A percentile compares a stretch with the other conserved stretches of the same genome.
Evolutionary conservation across 2,329 filamentous ascomycete genomes (phyloP).

Genomic region (Diaporthe nobilis): DNA sequence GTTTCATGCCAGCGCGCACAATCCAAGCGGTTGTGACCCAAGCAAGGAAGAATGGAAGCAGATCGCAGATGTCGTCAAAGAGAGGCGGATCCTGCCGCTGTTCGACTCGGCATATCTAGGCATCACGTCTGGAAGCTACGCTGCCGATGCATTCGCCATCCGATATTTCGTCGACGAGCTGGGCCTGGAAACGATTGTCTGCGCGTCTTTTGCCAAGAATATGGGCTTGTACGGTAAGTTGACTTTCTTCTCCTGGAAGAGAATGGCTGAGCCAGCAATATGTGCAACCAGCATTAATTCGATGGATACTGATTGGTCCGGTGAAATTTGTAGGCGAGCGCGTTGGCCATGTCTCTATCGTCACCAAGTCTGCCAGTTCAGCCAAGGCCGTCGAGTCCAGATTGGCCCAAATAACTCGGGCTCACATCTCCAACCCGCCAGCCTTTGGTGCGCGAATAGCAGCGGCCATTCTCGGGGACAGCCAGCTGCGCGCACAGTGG

Average conservation of each 20-base stretch:
- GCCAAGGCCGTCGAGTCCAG: constrained; percentile 46
- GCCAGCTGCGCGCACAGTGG: constrained; percentile 52
- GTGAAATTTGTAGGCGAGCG: constrained; percentile 49
- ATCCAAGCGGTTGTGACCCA: constrained; percentile 58
- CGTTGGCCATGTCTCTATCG: constrained; percentile 49
- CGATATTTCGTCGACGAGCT: constrained; percentile 51
- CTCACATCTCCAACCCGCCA: constrained; percentile 54
- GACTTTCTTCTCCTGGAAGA: too few species aligned
- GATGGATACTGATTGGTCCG: background rate
- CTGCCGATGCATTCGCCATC: constrained; percentile 50
- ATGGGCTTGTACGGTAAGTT: constrained; percentile 57
- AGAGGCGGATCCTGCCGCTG: constrained; percentile 48
- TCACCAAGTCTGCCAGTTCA: constrained; percentile 43
- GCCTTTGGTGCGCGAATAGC: constrained; percentile 54
- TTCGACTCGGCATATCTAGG: constrained; percentile 53
- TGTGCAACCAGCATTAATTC: background rate
- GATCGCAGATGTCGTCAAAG: constrained; percentile 46
- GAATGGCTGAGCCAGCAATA: background rate
- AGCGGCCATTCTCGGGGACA: constrained; percentile 49
- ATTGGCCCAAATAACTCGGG: constrained; percentile 50
- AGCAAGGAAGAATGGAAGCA: constrained; percentile 51
- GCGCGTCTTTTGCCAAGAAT: constrained; percentile 74
- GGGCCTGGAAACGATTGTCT: constrained; percentile 65
- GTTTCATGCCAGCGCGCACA: constrained; percentile 59
- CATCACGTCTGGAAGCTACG: constrained; percentile 49